A percentile compares a stretch with the other conserved stretches of the same genome.
Evolutionary conservation across 208 protist genomes (phyloP).

Genomic region (Acanthamoeba quina): DNA sequence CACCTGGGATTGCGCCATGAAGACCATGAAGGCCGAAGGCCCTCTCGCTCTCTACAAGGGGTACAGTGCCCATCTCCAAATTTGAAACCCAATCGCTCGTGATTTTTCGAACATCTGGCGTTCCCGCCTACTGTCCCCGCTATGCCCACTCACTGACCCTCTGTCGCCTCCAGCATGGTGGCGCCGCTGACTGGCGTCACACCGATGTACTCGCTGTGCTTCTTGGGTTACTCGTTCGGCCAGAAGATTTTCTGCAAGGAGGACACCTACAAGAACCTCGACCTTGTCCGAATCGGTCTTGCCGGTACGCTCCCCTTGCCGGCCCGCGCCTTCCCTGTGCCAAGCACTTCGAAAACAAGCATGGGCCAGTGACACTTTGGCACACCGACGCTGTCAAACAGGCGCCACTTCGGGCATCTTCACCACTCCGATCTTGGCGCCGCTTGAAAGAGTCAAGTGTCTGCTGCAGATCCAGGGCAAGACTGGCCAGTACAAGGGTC

Average conservation of each 20-base stretch:
- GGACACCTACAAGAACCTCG: conserved; percentile 58
- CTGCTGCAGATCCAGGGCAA: conserved; percentile 77
- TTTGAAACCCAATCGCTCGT: not conserved
- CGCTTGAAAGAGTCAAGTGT: conserved; percentile 82
- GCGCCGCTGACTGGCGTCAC: conserved; percentile 83
- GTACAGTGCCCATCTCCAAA: not conserved
- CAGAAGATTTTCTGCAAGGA: conserved; percentile 32
- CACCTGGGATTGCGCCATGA: conserved; percentile 77
- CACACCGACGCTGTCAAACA: not conserved
- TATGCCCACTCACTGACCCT: not conserved
- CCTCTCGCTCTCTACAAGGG: conserved; percentile 74
- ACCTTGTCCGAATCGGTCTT: conserved; percentile 52
- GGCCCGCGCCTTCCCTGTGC: not conserved
- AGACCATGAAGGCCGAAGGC: conserved; percentile 77
- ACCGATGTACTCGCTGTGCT: conserved; percentile 83
- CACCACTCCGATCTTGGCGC: conserved; percentile 81
- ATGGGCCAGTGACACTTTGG: not conserved
- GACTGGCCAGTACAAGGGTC: conserved; percentile 74
- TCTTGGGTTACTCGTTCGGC: conserved; percentile 79
- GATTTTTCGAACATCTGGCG: not conserved
- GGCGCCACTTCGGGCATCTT: conserved; percentile 80
- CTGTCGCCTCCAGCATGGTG: conserved; percentile 39
- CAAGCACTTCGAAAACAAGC: not conserved
- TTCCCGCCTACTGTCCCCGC: not conserved
- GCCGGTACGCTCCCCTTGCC: conserved; percentile 13